These are phyloP conservation scores for Sporothrix humicola DNA, from an alignment of 2,329 filamentous ascomycete genomes.

Conservation along the genomic window DNA sequence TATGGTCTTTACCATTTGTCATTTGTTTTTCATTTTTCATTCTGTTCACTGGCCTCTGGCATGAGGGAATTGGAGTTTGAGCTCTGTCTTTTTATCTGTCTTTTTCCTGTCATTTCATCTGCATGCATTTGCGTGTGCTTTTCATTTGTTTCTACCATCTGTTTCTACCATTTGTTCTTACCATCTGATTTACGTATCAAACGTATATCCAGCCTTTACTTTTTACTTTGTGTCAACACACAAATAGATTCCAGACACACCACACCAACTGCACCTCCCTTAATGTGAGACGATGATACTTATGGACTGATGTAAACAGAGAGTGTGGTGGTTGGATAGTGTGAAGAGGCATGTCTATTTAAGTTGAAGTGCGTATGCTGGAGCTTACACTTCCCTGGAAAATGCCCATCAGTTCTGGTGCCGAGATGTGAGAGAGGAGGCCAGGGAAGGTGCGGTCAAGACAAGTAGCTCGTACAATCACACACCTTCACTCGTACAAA, in stretches of 20 bases:
- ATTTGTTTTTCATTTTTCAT: not conserved
- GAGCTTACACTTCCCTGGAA: no score
- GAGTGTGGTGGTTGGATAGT: no score
- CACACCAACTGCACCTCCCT: no score
- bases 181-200: not conserved
- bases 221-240: slow-evolving; percentile 2
- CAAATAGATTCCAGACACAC: not conserved
- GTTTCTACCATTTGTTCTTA: slow-evolving; percentile 1
- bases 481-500: not conserved
- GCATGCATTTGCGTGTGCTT: not conserved
- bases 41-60: slow-evolving; percentile 16
- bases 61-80: slow-evolving; percentile 17
- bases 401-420: no score
- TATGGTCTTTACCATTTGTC: not conserved
- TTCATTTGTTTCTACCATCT: not conserved
- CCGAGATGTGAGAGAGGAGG: no score
- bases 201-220: not conserved
- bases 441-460: not conserved
- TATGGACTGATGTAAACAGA: no score
- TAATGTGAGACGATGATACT: no score
- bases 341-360: no score
- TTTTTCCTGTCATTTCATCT: not conserved
- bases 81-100: not conserved
- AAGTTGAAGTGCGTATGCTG: no score
- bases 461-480: not conserved